phyloP scores from a whole-genome alignment of 2,329 filamentous ascomycete species.

The Sclerotinia sclerotiorum region DNA sequence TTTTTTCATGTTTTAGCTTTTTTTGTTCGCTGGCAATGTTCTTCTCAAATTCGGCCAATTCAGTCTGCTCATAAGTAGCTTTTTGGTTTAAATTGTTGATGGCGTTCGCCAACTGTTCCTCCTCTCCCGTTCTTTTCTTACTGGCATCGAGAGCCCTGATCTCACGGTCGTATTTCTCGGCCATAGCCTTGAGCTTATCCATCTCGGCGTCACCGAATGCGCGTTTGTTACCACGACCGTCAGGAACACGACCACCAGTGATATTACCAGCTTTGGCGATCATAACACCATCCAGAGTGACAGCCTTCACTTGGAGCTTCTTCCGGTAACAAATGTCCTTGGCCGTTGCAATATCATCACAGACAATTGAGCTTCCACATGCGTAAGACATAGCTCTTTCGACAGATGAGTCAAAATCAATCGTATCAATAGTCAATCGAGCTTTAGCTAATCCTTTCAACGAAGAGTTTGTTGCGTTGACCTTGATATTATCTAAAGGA shows the following conservation, averaged over 20 bases:
- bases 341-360: conserved; percentile 81
- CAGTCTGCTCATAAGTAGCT: conserved; percentile 68
- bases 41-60: conserved; percentile 74
- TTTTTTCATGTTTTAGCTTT: conserved; percentile 71
- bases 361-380: conserved; percentile 92
- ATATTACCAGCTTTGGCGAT: conserved; percentile 96
- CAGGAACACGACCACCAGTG: conserved; percentile 85
- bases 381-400: conserved; percentile 94
- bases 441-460: conserved; percentile 86
- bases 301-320: conserved; percentile 84
- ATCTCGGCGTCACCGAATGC: conserved; percentile 89
- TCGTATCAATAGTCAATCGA: conserved; percentile 89
- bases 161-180: conserved; percentile 73
- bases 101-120: conserved; percentile 79
- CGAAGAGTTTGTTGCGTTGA: conserved; percentile 84
- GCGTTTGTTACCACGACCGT: conserved; percentile 71
- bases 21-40: conserved; percentile 83
- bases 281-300: conserved; percentile 91
- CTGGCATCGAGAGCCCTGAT: conserved; percentile 77
- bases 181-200: conserved; percentile 75
- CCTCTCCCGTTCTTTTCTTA: conserved; percentile 71
- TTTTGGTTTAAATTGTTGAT: conserved; percentile 77
- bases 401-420: conserved; percentile 85
- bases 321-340: conserved; percentile 87
- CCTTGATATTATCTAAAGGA: conserved; percentile 94